Percentiles rank a stretch among this genome's conserved stretches.
phyloP scores from a whole-genome alignment of 192 early-diverging fungal species.

The Linnemannia exigua region DNA sequence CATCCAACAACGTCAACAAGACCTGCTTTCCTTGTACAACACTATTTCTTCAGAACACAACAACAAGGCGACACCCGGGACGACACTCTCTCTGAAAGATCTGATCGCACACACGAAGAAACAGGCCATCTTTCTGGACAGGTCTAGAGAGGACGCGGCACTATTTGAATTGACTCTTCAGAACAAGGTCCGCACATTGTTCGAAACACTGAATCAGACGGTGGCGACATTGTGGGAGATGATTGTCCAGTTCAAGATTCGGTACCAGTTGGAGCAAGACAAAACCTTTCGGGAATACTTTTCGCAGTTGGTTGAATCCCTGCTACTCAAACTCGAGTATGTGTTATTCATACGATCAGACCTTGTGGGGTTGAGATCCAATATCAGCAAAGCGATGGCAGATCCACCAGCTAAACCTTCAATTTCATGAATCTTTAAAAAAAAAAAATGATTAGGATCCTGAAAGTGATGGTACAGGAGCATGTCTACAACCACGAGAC shows the following conservation, averaged over 20 bases:
- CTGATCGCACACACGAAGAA: conserved; percentile 7
- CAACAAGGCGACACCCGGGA: not conserved
- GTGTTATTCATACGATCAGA: not conserved
- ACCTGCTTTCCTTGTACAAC: not conserved
- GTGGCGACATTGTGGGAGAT: conserved; percentile 40
- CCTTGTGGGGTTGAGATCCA: too few relatives aligned
- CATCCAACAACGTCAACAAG: conserved; percentile 14
- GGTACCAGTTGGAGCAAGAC: conserved; percentile 36
- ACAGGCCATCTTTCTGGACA: not conserved
- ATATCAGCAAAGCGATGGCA: too few relatives aligned
- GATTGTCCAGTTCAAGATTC: conserved; percentile 37
- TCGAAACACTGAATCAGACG: conserved; percentile 27
- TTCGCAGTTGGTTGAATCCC: conserved; percentile 29
- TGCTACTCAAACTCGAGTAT: conserved; percentile 36
- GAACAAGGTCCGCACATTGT: not conserved
- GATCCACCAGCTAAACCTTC: too few relatives aligned
- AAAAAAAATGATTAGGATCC: conserved; percentile 6
- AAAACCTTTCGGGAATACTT: conserved; percentile 35
- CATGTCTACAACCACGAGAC: conserved; percentile 34
- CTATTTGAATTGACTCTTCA: not conserved
- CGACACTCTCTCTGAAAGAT: not conserved
- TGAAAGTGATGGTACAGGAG: conserved; percentile 9
- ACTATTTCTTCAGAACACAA: not conserved
- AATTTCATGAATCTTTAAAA: too few relatives aligned
- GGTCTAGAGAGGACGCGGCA: not conserved